Evolutionary conservation across 2,329 filamentous ascomycete species (phyloP), one percentile per base, ranked within the genome.

Genomic region (Fulvia fulva): DNA sequence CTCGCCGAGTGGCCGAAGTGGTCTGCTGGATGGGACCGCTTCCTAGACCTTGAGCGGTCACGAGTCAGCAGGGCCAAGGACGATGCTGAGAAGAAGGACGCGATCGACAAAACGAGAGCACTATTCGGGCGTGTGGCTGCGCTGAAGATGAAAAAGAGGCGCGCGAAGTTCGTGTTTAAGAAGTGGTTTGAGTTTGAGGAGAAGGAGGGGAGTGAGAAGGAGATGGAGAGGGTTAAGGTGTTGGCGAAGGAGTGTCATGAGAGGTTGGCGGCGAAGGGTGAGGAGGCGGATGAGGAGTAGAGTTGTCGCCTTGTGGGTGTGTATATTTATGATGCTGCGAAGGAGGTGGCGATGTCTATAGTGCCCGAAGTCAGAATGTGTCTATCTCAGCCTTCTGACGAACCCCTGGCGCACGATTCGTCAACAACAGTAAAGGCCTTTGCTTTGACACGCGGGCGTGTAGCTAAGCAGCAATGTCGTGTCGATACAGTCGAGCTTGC

Each of bases 101-200:
- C 81, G 43, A 84, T 85, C 43, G 82, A 91, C 50, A 86, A 87
- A 60, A 67, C 70, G 0, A 58, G 70, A 16, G 60, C 53, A 6
- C 77, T 97, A 50, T 97, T 94, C 71, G 91, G 96, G 77, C 82
- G 92, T 45, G 88, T 92, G 70, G 80, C 83, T 25, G 85, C 58
- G 70, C 75, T 49, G 66, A 74, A 80, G 68, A 79, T 96, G 66
- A 96, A 96, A 80, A 84, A 88, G 43, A 87, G 90, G 72, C 84
- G 91, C 71, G 91, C 91, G 16, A 87, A 88, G 77, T 88, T 86
- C 70, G 90, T 96, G 80, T 99, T 97, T 77, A 90, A 90, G 77
- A 84, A 89, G 66, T 99, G 94, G 94, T 83, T 88, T 57, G 85
- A 88, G 65, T 97, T 91, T 84, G 94, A 99, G 78, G 86, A 88